Conservation (phyloP, 371 early-diverging fungal genomes). For the Saksenaea oblongispora region DNA sequence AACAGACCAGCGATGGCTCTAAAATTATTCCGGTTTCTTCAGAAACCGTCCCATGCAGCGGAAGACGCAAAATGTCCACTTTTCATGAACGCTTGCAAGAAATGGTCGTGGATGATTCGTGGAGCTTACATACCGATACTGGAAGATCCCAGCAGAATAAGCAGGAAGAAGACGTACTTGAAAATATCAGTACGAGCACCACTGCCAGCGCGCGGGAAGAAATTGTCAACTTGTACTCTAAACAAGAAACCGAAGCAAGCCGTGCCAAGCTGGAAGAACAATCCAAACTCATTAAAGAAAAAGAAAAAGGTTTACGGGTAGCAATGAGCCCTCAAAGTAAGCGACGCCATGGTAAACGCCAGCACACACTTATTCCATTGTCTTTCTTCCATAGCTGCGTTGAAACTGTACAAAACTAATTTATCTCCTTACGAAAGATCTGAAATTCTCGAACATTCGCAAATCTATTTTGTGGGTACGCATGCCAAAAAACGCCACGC, state of each 20-base stretch:
- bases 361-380: background rate
- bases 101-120: slow-evolving; percentile 18
- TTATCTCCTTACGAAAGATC: slow-evolving; percentile 79
- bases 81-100: slow-evolving; percentile 28
- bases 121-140: slow-evolving; percentile 13
- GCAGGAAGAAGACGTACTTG: background rate
- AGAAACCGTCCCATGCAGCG: background rate
- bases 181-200: slow-evolving; percentile 13
- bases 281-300: background rate
- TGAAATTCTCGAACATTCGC: slow-evolving; percentile 79
- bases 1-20: background rate
- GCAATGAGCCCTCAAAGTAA: slow-evolving; percentile 46
- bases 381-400: slow-evolving; percentile 27
- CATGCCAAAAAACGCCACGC: slow-evolving; percentile 61
- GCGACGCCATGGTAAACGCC: background rate
- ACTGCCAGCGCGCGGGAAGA: slow-evolving; percentile 16
- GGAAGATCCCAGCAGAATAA: background rate
- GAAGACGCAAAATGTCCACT: slow-evolving; percentile 10
- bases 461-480: slow-evolving; percentile 86
- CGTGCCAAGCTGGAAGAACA: background rate
- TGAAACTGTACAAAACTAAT: slow-evolving; percentile 60
- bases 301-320: slow-evolving; percentile 27
- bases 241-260: background rate
- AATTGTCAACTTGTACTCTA: background rate
- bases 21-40: background rate